Conservation (phyloP, 106 monocot species). For the Dendrobium catenatum region DNA sequence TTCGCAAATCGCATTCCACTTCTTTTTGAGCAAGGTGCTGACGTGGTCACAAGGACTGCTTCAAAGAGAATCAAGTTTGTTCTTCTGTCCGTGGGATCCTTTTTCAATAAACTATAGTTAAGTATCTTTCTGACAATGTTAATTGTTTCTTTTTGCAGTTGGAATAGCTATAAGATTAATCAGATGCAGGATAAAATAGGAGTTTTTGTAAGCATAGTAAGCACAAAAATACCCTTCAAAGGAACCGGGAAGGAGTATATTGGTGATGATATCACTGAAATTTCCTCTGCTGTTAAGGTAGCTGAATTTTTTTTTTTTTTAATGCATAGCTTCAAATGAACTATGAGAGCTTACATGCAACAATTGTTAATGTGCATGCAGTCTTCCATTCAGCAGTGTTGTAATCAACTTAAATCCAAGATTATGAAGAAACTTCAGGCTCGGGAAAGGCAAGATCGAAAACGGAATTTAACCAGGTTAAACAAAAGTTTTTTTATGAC, state of each 20-base stretch:
- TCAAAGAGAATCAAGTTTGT: slow-evolving; percentile 81
- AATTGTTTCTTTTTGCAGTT: slow-evolving; percentile 39
- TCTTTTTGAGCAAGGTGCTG: slow-evolving; percentile 99
- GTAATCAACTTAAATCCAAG: slow-evolving; percentile 87
- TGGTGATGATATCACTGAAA: slow-evolving; percentile 97
- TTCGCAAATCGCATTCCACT: slow-evolving; percentile 98
- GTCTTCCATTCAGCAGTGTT: slow-evolving; percentile 92
- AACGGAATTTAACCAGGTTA: slow-evolving; percentile 75
- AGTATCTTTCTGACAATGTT: not conserved
- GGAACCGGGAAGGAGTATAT: slow-evolving; percentile 99
- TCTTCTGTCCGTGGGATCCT: not conserved
- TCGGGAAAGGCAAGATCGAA: slow-evolving; percentile 88
- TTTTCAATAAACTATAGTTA: not conserved
- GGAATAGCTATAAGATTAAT: slow-evolving; percentile 96
- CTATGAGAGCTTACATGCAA: not conserved
- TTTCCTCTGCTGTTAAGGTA: slow-evolving; percentile 89
- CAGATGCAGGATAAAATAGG: slow-evolving; percentile 95
- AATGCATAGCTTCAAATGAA: not conserved
- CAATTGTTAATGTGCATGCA: slow-evolving; percentile 19
- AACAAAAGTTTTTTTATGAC: not conserved
- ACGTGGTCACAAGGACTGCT: slow-evolving; percentile 94
- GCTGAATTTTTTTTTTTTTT: not conserved
- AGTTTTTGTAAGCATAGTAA: slow-evolving; percentile 98
- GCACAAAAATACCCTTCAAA: slow-evolving; percentile 99
- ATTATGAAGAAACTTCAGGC: slow-evolving; percentile 97